Evolutionary conservation across 2,329 filamentous ascomycete genomes (phyloP).

Genomic region (Neophaeococcomyces mojaviensis): DNA sequence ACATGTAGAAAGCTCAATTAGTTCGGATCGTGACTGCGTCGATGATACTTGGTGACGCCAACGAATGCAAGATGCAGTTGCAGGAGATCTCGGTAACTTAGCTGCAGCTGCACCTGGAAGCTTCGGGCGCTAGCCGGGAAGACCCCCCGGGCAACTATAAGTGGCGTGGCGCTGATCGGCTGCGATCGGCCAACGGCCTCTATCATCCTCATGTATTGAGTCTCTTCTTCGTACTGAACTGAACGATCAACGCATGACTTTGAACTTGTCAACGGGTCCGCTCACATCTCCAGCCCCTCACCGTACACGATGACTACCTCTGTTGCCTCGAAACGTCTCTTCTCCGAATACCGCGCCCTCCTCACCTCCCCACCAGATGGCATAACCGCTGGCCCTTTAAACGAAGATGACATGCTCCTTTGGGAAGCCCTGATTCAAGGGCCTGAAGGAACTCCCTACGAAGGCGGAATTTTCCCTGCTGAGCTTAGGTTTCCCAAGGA

Average conservation of each 20-base stretch:
- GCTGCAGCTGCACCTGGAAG: constrained; percentile 2
- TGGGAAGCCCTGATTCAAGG: constrained; percentile 98
- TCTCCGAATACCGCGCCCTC: constrained; percentile 91
- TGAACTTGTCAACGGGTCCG: no score
- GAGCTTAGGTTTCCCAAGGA: constrained; percentile 92
- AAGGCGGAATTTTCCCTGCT: constrained; percentile 90
- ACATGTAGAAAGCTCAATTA: constrained; percentile 1
- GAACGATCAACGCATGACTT: no score
- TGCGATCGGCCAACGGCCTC: background rate
- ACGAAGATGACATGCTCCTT: constrained; percentile 87
- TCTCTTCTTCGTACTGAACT: no score
- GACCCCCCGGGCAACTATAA: background rate
- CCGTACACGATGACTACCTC: constrained; percentile 36
- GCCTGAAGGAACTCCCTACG: constrained; percentile 90
- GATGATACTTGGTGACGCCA: background rate
- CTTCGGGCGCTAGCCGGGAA: background rate
- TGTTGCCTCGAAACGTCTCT: constrained; percentile 66
- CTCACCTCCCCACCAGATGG: constrained; percentile 95
- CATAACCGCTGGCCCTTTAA: constrained; percentile 88
- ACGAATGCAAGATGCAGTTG: background rate
- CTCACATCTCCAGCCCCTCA: no score
- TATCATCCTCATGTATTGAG: no score
- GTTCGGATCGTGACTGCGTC: background rate
- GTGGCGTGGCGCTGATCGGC: background rate
- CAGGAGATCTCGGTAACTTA: constrained; percentile 1